Evolutionary conservation across 148 eudicot species (phyloP), one percentile per base, ranked within the genome.

Genomic region (Polygonum aviculare): DNA sequence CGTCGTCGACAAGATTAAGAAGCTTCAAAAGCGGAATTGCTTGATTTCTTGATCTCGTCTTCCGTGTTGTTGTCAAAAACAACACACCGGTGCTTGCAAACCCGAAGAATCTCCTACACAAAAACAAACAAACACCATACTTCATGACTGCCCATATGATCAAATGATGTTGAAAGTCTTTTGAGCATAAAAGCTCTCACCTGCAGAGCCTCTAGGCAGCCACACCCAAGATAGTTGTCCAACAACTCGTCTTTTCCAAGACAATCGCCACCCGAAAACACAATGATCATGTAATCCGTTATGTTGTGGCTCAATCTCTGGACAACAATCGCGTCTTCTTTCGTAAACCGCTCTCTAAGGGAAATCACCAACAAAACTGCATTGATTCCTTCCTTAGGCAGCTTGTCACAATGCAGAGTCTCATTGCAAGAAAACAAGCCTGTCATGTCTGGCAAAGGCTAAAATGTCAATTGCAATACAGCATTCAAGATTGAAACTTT

Each of bases 341-440:
- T 73, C 1, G 91, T 79, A 75, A 89, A 89, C 48, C 96, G 88
- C 31, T 78, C 70, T 75, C 87, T 88, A 2, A 90, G 85, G 1
- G 98, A 89, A 22, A 86, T 80, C 65, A 93, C 95, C 48, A 90
- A 77, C 70, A 93, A 84, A 55, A 90, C 82, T 35, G 96, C 97
- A 83, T 93, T 96, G 75, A 93, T 82, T 35, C 96, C 98, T 76
- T 90, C 93, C 75, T 89, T 89, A 60, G 93, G 92, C 87, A 93
- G 79, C 55, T 78, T 85, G 78, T 91, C 84, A 85, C 98, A 91
- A 76, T 85, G 88, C 51, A 84, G 86, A 71, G 91, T 87, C 78
- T 93, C 97, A 80, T 89, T 87, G 62, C 87, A 74, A 81, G 89
- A 96, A 87, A 89, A 91, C 41, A 93, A 79, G 12, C 94, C 93